phyloP scores from a whole-genome alignment of 2,329 filamentous ascomycete species.

The Albophoma yamanashiensis region DNA sequence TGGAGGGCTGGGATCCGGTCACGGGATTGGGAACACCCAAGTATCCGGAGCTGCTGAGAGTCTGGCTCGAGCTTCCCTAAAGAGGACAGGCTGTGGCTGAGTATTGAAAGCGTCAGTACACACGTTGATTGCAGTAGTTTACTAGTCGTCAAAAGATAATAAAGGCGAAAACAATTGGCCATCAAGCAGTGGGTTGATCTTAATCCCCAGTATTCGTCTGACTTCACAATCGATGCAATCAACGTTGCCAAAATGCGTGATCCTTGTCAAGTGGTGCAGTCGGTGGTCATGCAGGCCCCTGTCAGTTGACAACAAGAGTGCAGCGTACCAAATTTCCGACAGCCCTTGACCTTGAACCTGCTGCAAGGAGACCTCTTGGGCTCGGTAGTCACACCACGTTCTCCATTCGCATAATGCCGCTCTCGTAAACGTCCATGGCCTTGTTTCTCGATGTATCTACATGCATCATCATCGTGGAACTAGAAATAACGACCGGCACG shows the following conservation, averaged over 20 bases:
- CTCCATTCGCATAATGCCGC: background rate
- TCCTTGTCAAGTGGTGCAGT: background rate
- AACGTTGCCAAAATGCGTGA: too few relatives aligned
- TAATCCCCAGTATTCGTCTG: too few relatives aligned
- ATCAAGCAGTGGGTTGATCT: too few relatives aligned
- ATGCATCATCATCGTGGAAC: too few relatives aligned
- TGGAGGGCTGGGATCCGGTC: conserved; percentile 6
- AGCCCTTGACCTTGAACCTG: background rate
- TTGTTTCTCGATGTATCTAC: background rate
- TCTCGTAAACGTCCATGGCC: background rate
- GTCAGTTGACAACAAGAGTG: background rate
- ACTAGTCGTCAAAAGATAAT: background rate
- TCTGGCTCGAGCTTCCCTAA: conserved; percentile 3
- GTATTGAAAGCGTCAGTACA: background rate
- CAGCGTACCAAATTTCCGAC: background rate
- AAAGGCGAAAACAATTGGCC: background rate
- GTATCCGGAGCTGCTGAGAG: conserved; percentile 3
- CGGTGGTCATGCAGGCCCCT: background rate
- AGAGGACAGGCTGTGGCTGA: background rate
- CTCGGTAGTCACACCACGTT: background rate
- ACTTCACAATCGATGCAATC: too few relatives aligned
- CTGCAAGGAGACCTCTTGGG: background rate
- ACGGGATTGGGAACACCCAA: conserved; percentile 6
- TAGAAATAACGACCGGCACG: too few relatives aligned
- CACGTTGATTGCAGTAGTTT: background rate